Base-by-base conservation (phyloP, 73 alveolate species). In the Paramecium tetraurelia region DNA sequence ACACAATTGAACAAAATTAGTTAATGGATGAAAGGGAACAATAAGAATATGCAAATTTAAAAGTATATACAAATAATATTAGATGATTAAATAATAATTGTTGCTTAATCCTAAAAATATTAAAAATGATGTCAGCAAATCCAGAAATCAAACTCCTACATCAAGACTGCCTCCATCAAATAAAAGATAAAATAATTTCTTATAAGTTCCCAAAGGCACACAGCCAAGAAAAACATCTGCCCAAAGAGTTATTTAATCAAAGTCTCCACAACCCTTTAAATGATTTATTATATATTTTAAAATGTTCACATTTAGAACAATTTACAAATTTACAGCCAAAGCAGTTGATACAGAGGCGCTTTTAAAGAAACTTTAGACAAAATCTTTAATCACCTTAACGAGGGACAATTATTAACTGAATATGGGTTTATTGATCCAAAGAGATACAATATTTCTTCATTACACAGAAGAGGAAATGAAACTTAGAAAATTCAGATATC, bases 401-500 rank as follows among this genome's bases (percentile, higher is more conserved):
- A 33, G 90, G 46, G 90, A 80, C 27, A 46, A 80, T 80, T 80
- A 80, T 46, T 12, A 48, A 46, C 12, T 80, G 24, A 41, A 80
- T 80, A 31, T 80, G 57, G 90, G 90, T 7, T 44, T 80, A 43
- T 22, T 80, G 70, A 80, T 80, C 24, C 31, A 80, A 46, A 80
- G 90, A 22, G 72, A 80, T 80, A 59, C 36, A 44, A 80, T 80
- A 44, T 80, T 80, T 80, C 72, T 80, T 14, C 31, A 80, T 20
- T 43, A 44, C 31, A 80, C 90, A 10, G 90, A 80, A 12, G 70
- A 44, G 24, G 90, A 80, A 22, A 80, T 80, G 90, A 41, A 80
- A 48, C 20, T 22, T 9, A 44, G 31, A 21, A 80, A 80, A 48
- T 22, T 18, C 8, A 21, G 90, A 80, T 80, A 80, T 44, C 14